A percentile compares a stretch with the other conserved stretches of the same genome.
Evolutionary conservation across 768 basidiomycete genomes (phyloP).

Genomic region (Tulasnella sp.): DNA sequence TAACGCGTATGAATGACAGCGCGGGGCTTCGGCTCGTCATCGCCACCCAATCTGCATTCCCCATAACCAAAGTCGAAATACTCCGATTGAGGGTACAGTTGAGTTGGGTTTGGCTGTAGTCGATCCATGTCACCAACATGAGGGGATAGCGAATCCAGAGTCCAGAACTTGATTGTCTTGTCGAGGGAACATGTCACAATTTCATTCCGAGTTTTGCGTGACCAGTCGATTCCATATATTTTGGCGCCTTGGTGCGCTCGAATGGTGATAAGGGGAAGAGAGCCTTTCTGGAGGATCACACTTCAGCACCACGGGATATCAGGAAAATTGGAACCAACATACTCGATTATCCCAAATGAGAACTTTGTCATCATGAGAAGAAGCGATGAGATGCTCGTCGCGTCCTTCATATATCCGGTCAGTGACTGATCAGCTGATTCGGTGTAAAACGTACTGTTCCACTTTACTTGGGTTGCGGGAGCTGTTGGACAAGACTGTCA

Average conservation of each 20-base stretch:
- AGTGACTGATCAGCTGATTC: neutral
- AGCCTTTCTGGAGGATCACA: slow-evolving; percentile 60
- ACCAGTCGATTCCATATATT: slow-evolving; percentile 98
- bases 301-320: too few species aligned
- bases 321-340: slow-evolving; percentile 27
- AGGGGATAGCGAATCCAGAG: slow-evolving; percentile 29
- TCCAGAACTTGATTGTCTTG: slow-evolving; percentile 86
- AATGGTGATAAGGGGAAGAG: slow-evolving; percentile 65
- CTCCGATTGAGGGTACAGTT: neutral
- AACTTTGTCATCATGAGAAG: slow-evolving; percentile 78
- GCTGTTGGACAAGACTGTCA: slow-evolving; percentile 35
- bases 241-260: slow-evolving; percentile 71
- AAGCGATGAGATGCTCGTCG: slow-evolving; percentile 79
- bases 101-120: neutral
- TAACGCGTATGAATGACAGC: slow-evolving; percentile 61
- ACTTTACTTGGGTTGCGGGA: slow-evolving; percentile 92
- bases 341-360: slow-evolving; percentile 93
- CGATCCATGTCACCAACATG: neutral
- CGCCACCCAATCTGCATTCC: neutral
- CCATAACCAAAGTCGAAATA: neutral
- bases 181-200: slow-evolving; percentile 93
- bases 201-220: slow-evolving; percentile 60
- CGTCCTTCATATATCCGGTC: slow-evolving; percentile 29
- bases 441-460: slow-evolving; percentile 51
- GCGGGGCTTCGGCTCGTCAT: slow-evolving; percentile 9